phyloP scores from a whole-genome alignment of 371 early-diverging fungal genomes.

The Lichtheimia ramosa region DNA sequence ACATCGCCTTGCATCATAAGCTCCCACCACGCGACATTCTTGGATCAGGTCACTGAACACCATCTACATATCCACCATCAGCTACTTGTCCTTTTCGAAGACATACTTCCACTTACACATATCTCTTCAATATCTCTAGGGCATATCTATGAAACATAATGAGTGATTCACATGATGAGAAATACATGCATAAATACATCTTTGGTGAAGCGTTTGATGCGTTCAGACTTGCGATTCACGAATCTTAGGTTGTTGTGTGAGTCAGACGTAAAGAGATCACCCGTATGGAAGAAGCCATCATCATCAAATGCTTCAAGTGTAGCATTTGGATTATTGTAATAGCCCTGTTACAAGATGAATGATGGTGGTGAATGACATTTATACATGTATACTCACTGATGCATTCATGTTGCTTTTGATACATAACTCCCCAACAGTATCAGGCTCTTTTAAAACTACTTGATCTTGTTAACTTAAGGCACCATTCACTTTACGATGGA shows the following conservation, averaged over 20 bases:
- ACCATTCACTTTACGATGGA: neutral
- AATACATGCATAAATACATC: neutral
- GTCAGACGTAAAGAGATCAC: neutral
- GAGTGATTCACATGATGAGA: neutral
- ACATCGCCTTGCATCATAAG: neutral
- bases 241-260: neutral
- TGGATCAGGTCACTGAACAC: too few species aligned
- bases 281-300: constrained; percentile 5
- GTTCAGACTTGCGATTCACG: neutral
- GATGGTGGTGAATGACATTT: too few species aligned
- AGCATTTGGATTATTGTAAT: neutral
- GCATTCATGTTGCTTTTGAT: neutral
- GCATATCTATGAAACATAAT: neutral
- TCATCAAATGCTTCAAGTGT: neutral
- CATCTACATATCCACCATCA: neutral
- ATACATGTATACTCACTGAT: neutral
- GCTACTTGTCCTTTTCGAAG: neutral
- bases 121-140: neutral
- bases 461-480: neutral
- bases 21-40: neutral
- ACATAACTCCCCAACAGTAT: neutral
- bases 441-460: neutral
- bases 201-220: neutral
- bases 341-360: neutral
- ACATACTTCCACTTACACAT: neutral